Conservation (phyloP, 805 yeast genomes). For the Schizosaccharomyces lindneri region DNA sequence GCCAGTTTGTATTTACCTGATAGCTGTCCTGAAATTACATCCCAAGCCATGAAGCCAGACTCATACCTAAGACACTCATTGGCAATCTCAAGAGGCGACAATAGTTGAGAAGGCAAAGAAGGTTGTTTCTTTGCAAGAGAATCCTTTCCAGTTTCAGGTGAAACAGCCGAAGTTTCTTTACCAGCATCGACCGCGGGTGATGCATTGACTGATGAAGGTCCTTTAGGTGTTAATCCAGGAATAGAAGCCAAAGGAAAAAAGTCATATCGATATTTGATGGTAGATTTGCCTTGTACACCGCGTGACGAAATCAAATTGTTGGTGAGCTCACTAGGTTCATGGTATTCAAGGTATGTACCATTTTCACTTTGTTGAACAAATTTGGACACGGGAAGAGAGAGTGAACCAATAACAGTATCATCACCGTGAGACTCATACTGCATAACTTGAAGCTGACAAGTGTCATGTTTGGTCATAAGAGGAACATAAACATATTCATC, state of each 20-base stretch:
- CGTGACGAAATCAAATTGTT: background rate
- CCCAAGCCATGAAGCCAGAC: background rate
- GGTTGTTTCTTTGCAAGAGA: background rate
- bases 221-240: background rate
- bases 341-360: background rate
- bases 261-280: background rate
- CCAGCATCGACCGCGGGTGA: background rate
- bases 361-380: background rate
- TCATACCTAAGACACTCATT: background rate
- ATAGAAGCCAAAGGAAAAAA: background rate
- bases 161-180: background rate
- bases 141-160: background rate
- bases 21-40: background rate
- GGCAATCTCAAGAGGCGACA: background rate
- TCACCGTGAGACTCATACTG: background rate
- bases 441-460: background rate
- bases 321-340: background rate
- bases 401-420: background rate
- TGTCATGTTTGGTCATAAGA: slow-evolving; percentile 20
- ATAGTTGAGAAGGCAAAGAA: background rate
- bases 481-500: slow-evolving; percentile 64
- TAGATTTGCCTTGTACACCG: background rate
- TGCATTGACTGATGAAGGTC: background rate
- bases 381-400: background rate
- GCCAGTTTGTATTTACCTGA: background rate